Evolutionary conservation across 2,329 filamentous ascomycete species (phyloP).

Genomic region (Phialocephala subalpina): DNA sequence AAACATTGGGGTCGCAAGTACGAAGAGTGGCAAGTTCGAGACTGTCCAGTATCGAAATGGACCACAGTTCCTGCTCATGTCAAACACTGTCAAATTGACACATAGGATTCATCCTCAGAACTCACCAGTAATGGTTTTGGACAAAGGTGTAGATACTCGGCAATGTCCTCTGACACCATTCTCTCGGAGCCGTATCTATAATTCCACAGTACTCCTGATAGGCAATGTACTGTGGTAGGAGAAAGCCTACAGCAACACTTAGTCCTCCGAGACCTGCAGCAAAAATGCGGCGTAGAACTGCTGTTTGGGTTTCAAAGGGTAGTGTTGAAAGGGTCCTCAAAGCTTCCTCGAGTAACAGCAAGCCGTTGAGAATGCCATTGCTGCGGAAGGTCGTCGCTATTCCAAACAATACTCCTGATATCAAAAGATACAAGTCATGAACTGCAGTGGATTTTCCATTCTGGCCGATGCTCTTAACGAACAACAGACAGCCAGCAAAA

Average conservation of each 20-base stretch:
- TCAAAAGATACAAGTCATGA: slow-evolving; percentile 59
- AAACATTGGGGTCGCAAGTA: slow-evolving; percentile 82
- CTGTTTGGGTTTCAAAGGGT: slow-evolving; percentile 50
- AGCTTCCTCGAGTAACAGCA: slow-evolving; percentile 67
- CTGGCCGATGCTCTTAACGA: slow-evolving; percentile 58
- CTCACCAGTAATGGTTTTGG: slow-evolving; percentile 89
- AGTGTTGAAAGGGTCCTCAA: slow-evolving; percentile 61
- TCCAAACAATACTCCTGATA: slow-evolving; percentile 75
- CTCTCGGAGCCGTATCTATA: slow-evolving; percentile 50
- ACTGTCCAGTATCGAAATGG: slow-evolving; percentile 91
- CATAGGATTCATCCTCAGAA: slow-evolving; percentile 16
- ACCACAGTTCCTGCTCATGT: slow-evolving; percentile 75
- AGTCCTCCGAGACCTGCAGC: slow-evolving; percentile 72
- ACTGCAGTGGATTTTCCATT: slow-evolving; percentile 43
- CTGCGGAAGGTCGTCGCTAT: slow-evolving; percentile 78
- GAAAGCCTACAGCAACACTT: slow-evolving; percentile 70
- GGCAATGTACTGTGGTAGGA: slow-evolving; percentile 77
- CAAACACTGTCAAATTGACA: not conserved
- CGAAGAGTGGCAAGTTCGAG: slow-evolving; percentile 86
- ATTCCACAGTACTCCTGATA: slow-evolving; percentile 73
- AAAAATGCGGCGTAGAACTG: slow-evolving; percentile 59
- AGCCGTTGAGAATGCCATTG: slow-evolving; percentile 86
- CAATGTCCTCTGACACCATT: slow-evolving; percentile 78
- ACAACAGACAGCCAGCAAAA: slow-evolving; percentile 76
- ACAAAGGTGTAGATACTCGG: slow-evolving; percentile 95